phyloP scores from a whole-genome alignment of 805 yeast genomes.

The Priceomyces fermenticarens region DNA sequence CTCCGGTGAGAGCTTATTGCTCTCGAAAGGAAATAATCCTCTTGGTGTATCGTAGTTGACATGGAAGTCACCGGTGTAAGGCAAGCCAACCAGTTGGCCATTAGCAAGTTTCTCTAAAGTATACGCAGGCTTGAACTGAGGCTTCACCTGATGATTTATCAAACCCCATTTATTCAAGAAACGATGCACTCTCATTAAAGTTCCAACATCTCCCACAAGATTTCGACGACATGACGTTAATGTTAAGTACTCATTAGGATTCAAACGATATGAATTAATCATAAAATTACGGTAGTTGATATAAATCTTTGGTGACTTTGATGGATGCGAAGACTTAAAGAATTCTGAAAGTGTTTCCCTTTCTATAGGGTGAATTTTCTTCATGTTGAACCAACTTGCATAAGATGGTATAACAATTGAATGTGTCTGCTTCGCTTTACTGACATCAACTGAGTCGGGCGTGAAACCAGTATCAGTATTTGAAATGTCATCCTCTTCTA shows the following conservation, averaged over 20 bases:
- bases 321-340: slow-evolving; percentile 66
- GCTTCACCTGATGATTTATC: slow-evolving; percentile 87
- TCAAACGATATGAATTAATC: slow-evolving; percentile 81
- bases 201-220: slow-evolving; percentile 87
- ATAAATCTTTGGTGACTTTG: slow-evolving; percentile 80
- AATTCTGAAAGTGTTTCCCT: slow-evolving; percentile 84
- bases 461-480: slow-evolving; percentile 4
- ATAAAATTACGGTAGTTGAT: slow-evolving; percentile 82
- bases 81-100: slow-evolving; percentile 50
- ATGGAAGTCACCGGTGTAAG: slow-evolving; percentile 72
- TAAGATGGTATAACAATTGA: slow-evolving; percentile 85
- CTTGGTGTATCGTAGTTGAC: slow-evolving; percentile 85
- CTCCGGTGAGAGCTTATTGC: slow-evolving; percentile 65
- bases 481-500: slow-evolving; percentile 3
- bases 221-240: slow-evolving; percentile 90
- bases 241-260: slow-evolving; percentile 86
- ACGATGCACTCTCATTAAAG: slow-evolving; percentile 78
- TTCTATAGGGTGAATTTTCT: slow-evolving; percentile 72
- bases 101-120: slow-evolving; percentile 49
- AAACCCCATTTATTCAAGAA: slow-evolving; percentile 91
- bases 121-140: slow-evolving; percentile 65
- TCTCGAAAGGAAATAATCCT: slow-evolving; percentile 88
- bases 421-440: slow-evolving; percentile 60
- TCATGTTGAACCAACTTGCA: slow-evolving; percentile 79
- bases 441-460: slow-evolving; percentile 13